Percentiles rank a stretch among this genome's conserved stretches.
These are phyloP conservation scores for Ustilaginoidea virens DNA, from an alignment of 2,329 filamentous ascomycete genomes.

Conservation along the genomic window DNA sequence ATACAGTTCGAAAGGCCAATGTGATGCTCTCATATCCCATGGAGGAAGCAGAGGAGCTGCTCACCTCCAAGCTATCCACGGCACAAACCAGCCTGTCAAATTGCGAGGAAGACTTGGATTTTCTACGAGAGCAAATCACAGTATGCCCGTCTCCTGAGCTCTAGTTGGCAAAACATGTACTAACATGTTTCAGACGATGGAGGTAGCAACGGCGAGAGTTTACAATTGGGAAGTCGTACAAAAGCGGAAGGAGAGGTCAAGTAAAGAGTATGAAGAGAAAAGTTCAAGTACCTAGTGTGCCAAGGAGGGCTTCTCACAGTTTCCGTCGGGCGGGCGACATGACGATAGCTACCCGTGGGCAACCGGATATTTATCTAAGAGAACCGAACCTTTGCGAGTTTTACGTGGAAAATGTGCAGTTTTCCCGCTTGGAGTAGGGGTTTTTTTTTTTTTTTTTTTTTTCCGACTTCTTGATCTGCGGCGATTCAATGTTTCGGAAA, in stretches of 20 bases:
- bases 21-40: conserved; percentile 95
- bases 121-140: conserved; percentile 90
- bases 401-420: too few relatives aligned
- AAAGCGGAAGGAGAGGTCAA: conserved; percentile 76
- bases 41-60: conserved; percentile 65
- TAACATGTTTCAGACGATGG: conserved; percentile 55
- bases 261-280: conserved; percentile 32
- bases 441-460: too few relatives aligned
- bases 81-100: conserved; percentile 71
- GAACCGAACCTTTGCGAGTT: too few relatives aligned
- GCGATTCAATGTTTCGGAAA: too few relatives aligned
- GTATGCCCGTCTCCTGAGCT: conserved; percentile 31
- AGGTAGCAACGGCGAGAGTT: conserved; percentile 90
- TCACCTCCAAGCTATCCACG: conserved; percentile 61
- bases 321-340: too few relatives aligned
- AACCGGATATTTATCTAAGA: too few relatives aligned
- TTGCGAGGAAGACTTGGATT: conserved; percentile 93
- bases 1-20: conserved; percentile 53
- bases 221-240: conserved; percentile 99
- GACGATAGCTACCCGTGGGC: too few relatives aligned
- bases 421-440: too few relatives aligned
- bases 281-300: conserved; percentile 1
- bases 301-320: too few relatives aligned
- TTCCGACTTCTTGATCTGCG: too few relatives aligned
- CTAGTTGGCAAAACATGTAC: conserved; percentile 3